Evolutionary conservation across 371 early-diverging fungal species (phyloP).

Genomic region (Quaeritorhiza haematococci): DNA sequence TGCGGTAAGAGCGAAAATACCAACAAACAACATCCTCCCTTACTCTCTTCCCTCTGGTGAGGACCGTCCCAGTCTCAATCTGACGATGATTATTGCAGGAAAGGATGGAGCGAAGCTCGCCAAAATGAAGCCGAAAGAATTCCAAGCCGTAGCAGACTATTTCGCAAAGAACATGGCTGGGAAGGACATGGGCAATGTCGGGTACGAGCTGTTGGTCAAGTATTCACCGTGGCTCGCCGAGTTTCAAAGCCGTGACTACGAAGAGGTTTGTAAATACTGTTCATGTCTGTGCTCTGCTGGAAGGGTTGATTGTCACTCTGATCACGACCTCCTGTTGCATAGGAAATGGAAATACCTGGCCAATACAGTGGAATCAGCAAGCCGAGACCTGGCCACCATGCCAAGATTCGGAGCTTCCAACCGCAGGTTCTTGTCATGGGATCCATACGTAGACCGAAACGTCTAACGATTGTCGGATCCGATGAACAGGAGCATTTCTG

Average conservation of each 20-base stretch:
- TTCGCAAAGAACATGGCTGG: conserved; percentile 30
- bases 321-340: too few relatives aligned
- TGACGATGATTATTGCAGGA: conserved; percentile 26
- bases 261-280: conserved; percentile 16
- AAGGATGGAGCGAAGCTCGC: conserved; percentile 44
- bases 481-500: conserved; percentile 66
- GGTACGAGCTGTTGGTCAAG: conserved; percentile 43
- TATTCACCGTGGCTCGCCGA: conserved; percentile 67
- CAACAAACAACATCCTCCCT: not conserved
- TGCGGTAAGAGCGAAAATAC: conserved; percentile 6
- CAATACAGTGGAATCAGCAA: conserved; percentile 50
- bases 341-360: conserved; percentile 69
- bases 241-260: conserved; percentile 40
- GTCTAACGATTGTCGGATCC: conserved; percentile 61
- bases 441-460: conserved; percentile 69
- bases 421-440: conserved; percentile 58
- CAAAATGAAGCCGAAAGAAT: conserved; percentile 31
- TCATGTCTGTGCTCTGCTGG: too few relatives aligned
- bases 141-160: conserved; percentile 33
- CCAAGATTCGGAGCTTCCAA: conserved; percentile 59
- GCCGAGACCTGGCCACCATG: conserved; percentile 40
- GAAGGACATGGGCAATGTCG: conserved; percentile 26
- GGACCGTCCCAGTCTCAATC: too few relatives aligned
- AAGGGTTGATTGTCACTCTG: too few relatives aligned
- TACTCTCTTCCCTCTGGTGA: too few relatives aligned